Percentiles rank a stretch among this genome's conserved stretches.
These are phyloP conservation scores for Meredithiella fracta DNA, from an alignment of 2,329 filamentous ascomycete species.

Conservation along the genomic window DNA sequence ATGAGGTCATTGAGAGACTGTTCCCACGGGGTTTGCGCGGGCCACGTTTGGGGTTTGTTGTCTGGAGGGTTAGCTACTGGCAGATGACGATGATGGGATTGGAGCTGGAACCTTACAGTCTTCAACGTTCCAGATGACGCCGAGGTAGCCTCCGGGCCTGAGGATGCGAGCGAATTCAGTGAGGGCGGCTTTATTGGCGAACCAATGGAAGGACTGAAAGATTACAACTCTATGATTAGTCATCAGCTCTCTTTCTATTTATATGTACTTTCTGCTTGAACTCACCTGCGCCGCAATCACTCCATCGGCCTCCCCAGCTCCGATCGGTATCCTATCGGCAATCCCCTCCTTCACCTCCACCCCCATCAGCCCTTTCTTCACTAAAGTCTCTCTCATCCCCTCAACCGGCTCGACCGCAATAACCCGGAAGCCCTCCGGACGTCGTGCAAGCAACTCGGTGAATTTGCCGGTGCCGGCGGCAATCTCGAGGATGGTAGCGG, in stretches of 20 bases:
- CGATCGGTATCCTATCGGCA: constrained; percentile 39
- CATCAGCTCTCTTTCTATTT: background rate
- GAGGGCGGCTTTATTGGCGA: constrained; percentile 31
- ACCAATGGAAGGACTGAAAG: constrained; percentile 39
- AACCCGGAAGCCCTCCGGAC: constrained; percentile 43
- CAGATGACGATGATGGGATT: background rate
- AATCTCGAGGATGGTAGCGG: constrained; percentile 43
- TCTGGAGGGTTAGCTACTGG: constrained; percentile 26
- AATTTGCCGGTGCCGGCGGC: constrained; percentile 57
- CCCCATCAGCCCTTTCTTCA: constrained; percentile 36
- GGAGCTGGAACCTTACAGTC: constrained; percentile 35
- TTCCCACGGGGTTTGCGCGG: constrained; percentile 43
- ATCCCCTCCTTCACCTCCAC: constrained; percentile 41
- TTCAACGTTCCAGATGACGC: constrained; percentile 59
- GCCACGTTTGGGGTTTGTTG: constrained; percentile 44
- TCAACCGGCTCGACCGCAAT: constrained; percentile 47
- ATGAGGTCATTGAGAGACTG: constrained; percentile 43
- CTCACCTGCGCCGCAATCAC: constrained; percentile 52
- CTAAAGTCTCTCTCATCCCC: constrained; percentile 46
- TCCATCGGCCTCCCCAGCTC: constrained; percentile 44
- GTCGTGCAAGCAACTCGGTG: constrained; percentile 42
- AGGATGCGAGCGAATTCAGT: constrained; percentile 51
- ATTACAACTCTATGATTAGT: background rate
- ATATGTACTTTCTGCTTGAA: constrained; percentile 5
- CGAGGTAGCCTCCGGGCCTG: constrained; percentile 41